phyloP scores from a whole-genome alignment of 2,329 filamentous ascomycete genomes.

The Aspergillus terreus region DNA sequence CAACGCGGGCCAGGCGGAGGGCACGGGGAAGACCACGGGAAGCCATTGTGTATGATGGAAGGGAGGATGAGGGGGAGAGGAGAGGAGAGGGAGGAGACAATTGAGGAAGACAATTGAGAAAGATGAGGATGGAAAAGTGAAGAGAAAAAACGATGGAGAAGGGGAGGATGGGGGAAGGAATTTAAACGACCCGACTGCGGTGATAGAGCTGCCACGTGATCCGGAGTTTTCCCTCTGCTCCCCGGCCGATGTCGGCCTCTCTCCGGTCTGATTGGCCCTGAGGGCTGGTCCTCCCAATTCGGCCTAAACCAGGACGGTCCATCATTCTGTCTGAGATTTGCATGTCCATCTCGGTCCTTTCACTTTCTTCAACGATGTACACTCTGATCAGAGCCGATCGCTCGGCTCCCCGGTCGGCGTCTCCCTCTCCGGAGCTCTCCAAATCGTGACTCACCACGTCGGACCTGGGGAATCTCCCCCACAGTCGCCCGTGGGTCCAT shows the following conservation, averaged over 20 bases:
- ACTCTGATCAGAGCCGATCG: neutral
- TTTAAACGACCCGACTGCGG: constrained; percentile 3
- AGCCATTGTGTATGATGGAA: constrained; percentile 39
- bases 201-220: neutral
- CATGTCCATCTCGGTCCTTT: neutral
- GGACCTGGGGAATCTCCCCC: neutral
- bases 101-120: constrained; percentile 10
- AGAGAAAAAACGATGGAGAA: constrained; percentile 3
- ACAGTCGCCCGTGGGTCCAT: neutral
- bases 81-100: constrained; percentile 11
- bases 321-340: too few species aligned
- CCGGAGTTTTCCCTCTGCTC: neutral
- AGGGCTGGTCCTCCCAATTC: neutral
- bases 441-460: neutral
- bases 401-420: neutral
- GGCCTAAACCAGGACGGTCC: neutral
- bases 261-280: neutral
- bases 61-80: constrained; percentile 8
- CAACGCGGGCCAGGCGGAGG: constrained; percentile 56
- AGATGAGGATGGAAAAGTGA: neutral
- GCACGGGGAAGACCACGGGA: constrained; percentile 52
- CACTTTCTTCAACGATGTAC: neutral
- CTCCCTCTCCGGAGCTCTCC: neutral
- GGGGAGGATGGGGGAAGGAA: constrained; percentile 2
- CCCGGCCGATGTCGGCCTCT: constrained; percentile 5